Conservation (phyloP, 352 stramenopile genomes). For the Globisporangium radiosum region DNA sequence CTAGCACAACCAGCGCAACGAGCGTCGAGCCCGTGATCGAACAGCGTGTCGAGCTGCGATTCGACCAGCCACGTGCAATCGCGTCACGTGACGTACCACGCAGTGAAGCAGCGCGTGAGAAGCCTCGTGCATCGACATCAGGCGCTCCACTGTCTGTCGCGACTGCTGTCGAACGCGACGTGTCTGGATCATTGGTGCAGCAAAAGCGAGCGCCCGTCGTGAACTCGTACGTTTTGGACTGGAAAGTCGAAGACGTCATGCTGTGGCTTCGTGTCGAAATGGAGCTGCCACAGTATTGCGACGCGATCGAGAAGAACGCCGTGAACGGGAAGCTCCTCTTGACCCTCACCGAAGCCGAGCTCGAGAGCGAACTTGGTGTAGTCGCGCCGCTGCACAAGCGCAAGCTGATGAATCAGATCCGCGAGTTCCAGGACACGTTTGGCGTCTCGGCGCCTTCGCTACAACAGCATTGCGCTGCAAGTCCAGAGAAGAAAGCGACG, state of each 20-base stretch:
- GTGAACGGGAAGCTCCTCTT: conserved; percentile 40
- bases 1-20: background rate
- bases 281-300: conserved; percentile 36
- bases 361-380: conserved; percentile 29
- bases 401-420: conserved; percentile 40
- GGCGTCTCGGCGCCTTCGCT: conserved; percentile 9
- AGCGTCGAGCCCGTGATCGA: background rate
- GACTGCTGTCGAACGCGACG: no score
- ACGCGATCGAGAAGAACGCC: conserved; percentile 26
- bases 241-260: conserved; percentile 47
- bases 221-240: conserved; percentile 24
- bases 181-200: background rate
- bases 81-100: background rate
- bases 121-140: background rate
- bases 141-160: background rate
- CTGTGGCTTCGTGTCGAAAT: conserved; percentile 40
- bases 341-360: conserved; percentile 29
- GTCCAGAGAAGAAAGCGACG: conserved; percentile 3
- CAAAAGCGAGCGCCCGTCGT: conserved; percentile 1
- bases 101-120: background rate
- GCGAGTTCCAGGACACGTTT: conserved; percentile 30
- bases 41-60: background rate
- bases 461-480: background rate
- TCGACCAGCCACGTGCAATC: background rate
- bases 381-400: conserved; percentile 29